These are phyloP conservation scores for Eutrema heterophyllum DNA, from an alignment of 345 rosid species.

Conservation along the genomic window DNA sequence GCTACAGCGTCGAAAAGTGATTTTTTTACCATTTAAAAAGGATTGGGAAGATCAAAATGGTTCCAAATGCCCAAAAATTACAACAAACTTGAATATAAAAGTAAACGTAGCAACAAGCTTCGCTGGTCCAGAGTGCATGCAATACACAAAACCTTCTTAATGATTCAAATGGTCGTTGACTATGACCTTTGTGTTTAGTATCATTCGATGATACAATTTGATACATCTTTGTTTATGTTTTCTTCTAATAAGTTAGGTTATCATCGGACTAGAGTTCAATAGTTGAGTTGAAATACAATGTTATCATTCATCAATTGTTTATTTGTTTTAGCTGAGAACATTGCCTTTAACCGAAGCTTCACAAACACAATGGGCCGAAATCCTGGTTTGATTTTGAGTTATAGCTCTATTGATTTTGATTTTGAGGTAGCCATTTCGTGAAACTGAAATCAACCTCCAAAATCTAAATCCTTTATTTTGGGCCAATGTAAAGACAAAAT, in stretches of 20 bases:
- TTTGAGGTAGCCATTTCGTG: no score
- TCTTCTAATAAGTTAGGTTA: neutral
- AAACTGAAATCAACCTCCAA: no score
- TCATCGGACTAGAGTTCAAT: no score
- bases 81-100: neutral
- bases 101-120: neutral
- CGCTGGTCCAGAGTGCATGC: constrained; percentile 11
- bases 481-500: neutral
- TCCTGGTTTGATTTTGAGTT: neutral
- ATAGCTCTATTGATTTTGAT: no score
- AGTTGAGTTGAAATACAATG: no score
- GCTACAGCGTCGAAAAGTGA: neutral
- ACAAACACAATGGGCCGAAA: neutral
- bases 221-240: no score
- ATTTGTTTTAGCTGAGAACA: neutral
- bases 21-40: neutral
- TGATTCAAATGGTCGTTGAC: neutral
- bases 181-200: constrained; percentile 11
- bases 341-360: neutral
- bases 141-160: neutral
- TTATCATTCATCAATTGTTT: neutral
- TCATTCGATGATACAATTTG: neutral
- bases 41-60: neutral
- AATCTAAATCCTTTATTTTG: neutral
- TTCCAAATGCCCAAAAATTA: neutral